Base-by-base conservation (phyloP, 2,329 filamentous ascomycete genomes). In the Aspergillus sp. region DNA sequence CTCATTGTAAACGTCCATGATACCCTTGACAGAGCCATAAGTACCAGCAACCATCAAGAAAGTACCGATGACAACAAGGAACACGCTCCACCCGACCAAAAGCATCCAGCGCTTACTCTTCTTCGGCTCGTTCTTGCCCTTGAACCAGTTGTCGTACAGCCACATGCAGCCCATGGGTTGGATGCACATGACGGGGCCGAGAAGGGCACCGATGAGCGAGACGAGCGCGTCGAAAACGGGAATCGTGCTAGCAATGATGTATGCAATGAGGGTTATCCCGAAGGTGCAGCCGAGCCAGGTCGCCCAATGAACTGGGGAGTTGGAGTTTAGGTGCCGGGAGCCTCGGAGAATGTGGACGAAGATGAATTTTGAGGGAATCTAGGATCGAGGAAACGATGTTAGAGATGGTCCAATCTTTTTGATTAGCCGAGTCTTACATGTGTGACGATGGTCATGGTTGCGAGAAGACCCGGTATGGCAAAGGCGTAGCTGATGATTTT, bases 11-110 rank as follows among this genome's bases (percentile, higher is more conserved):
- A 67, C 66, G 6, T 75, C 67, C 6, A 76, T 71, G 35, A 79
- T 78, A 3, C 64, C 69, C 7, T 77, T 66, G 6, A 81, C 64
- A 0, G 77, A 77, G 0, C 77, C 78, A 49, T 80, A 81, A 0
- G 78, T 80, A 1, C 78, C 79, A 4, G 69, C 75, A 46, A 80
- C 63, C 69, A 75, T 80, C 8, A 80, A 59, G 57, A 81, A 81
- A 0, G 62, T 69, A 3, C 77, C 77, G 2, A 65, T 57, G 2
- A 73, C 56, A n/a, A 79, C 65, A 6, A 79, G 67, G 46, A 76
- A 76, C 6, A 37, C 55, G 21, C 61, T 64, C 65, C 65, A 69
- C 40, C 43, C 40, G 11, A 64, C 64, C 61, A 64, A 57, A 8
- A 61, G 12, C 4, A 47, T 60, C 66, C 65, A 68, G n/a, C 1